Conservation (phyloP, 169 alveolate genomes). For the Perkinsus marinus region DNA sequence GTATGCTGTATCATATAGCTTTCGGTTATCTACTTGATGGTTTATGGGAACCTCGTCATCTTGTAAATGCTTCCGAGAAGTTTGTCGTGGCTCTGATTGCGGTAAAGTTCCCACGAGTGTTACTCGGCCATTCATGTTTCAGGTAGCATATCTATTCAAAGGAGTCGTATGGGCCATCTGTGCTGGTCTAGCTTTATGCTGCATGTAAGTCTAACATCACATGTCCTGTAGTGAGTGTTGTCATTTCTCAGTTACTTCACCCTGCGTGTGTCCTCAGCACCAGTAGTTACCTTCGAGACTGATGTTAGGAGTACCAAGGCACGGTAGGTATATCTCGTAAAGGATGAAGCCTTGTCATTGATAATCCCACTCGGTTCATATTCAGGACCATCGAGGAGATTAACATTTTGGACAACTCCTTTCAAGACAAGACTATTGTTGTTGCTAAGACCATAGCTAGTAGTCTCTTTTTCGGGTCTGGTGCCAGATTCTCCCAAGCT, state of each 20-base stretch:
- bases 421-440: background rate
- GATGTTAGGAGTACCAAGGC: background rate
- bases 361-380: too few relatives aligned
- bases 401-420: background rate
- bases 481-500: background rate
- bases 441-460: background rate
- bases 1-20: background rate
- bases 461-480: background rate
- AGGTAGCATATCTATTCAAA: background rate
- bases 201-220: background rate
- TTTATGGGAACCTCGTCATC: background rate
- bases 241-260: background rate
- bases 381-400: background rate
- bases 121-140: background rate
- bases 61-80: background rate
- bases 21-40: background rate
- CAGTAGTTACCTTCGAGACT: background rate
- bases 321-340: background rate
- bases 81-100: background rate
- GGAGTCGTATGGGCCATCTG: background rate
- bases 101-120: background rate
- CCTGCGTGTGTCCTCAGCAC: background rate
- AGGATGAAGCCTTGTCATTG: background rate
- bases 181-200: background rate
- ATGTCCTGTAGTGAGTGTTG: too few relatives aligned